Conservation (phyloP, 2,329 filamentous ascomycete species). For the Beauveria sp. region DNA sequence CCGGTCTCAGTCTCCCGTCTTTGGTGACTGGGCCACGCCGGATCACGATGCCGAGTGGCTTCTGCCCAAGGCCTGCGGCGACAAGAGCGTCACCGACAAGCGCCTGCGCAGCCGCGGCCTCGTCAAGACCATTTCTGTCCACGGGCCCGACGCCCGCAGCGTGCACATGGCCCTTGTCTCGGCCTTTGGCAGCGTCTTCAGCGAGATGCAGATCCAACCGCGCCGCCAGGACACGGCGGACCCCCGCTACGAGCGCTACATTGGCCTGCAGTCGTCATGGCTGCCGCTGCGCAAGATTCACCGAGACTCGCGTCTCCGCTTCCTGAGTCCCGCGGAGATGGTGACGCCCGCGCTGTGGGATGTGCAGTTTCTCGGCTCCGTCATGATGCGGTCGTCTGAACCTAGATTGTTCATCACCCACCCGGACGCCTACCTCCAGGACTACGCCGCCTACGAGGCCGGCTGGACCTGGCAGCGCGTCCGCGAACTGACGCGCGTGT, state of each 20-base stretch:
- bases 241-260: slow-evolving; percentile 33
- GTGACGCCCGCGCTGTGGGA: slow-evolving; percentile 65
- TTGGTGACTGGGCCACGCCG: slow-evolving; percentile 37
- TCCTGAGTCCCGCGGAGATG: slow-evolving; percentile 65
- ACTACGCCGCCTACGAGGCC: slow-evolving; percentile 41
- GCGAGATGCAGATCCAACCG: slow-evolving; percentile 32
- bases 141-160: slow-evolving; percentile 57
- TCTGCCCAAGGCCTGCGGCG: slow-evolving; percentile 59
- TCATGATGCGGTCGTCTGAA: slow-evolving; percentile 64
- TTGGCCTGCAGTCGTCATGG: slow-evolving; percentile 60
- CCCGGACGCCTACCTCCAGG: slow-evolving; percentile 65
- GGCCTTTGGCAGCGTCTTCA: slow-evolving; percentile 53
- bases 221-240: slow-evolving; percentile 20
- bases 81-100: slow-evolving; percentile 55
- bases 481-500: slow-evolving; percentile 52
- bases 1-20: slow-evolving; percentile 40
- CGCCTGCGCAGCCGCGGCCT: slow-evolving; percentile 70
- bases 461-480: slow-evolving; percentile 67
- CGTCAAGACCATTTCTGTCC: slow-evolving; percentile 55
- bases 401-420: slow-evolving; percentile 70
- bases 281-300: slow-evolving; percentile 71
- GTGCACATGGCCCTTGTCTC: slow-evolving; percentile 55
- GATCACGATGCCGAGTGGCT: slow-evolving; percentile 52
- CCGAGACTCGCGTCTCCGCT: slow-evolving; percentile 64
- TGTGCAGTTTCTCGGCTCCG: slow-evolving; percentile 59